Percentiles rank a stretch among this genome's conserved stretches.
Evolutionary conservation across 108 stramenopile genomes (phyloP).

Genomic region (Discostella stelligeroides): DNA sequence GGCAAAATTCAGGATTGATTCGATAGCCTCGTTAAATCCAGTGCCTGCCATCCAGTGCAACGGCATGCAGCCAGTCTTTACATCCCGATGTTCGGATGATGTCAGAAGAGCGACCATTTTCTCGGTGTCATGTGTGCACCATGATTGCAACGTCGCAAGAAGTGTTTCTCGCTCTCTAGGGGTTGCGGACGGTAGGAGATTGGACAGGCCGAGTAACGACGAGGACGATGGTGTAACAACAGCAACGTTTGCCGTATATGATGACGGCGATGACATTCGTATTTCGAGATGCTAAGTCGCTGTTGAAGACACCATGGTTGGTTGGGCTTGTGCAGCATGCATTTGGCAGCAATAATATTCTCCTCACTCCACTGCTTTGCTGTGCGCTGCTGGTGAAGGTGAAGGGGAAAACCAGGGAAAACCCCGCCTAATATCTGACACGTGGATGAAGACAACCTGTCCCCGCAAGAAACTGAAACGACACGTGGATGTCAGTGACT

Average conservation of each 20-base stretch:
- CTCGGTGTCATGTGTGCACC: conserved; percentile 20
- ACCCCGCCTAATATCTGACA: too few relatives aligned
- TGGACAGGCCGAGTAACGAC: conserved; percentile 28
- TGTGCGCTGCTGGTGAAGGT: too few relatives aligned
- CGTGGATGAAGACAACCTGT: too few relatives aligned
- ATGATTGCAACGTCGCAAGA: conserved; percentile 24
- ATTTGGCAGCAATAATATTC: too few relatives aligned
- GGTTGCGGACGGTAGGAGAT: conserved; percentile 4
- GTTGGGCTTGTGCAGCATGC: too few relatives aligned
- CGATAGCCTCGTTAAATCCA: conserved; percentile 48
- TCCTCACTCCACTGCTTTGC: too few relatives aligned
- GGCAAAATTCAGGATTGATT: conserved; percentile 26
- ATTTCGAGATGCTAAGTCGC: too few relatives aligned
- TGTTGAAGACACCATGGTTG: too few relatives aligned
- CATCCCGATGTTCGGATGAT: conserved; percentile 11
- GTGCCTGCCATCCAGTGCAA: conserved; percentile 84
- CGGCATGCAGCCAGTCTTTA: conserved; percentile 64
- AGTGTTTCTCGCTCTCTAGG: conserved; percentile 24
- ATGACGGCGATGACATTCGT: too few relatives aligned
- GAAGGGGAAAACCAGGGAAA: too few relatives aligned
- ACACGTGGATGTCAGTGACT: too few relatives aligned
- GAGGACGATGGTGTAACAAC: conserved; percentile 8
- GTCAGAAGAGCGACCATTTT: conserved; percentile 17
- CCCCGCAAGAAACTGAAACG: too few relatives aligned
- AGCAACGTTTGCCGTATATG: neutral